Base-by-base conservation (phyloP, 1,284 basidiomycete species). In the Coriolopsis trogii region DNA sequence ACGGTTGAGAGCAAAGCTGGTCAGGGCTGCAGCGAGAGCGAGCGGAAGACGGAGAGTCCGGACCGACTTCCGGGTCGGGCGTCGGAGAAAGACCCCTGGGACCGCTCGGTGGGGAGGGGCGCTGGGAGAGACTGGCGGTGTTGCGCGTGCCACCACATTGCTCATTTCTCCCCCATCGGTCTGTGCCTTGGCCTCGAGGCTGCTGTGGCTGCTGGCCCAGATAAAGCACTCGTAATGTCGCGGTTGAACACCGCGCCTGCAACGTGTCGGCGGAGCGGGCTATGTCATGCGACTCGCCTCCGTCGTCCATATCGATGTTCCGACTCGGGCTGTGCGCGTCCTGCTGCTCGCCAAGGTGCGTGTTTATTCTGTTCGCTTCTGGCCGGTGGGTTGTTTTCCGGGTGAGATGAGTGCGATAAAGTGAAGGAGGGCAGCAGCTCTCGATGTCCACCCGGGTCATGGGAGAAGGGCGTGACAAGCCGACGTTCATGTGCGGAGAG, bases 301-400 rank as follows among this genome's bases (percentile, higher is more conserved):
- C 50, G 41, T 30, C 20, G n/a, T 12, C 41, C 51, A 40, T 30
- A 59, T 59, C 57, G 53, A 55, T 51, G 53, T 43, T 46, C 51
- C 47, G 53, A 36, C 30, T 46, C 33, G 43, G 51, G 56, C 56
- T 51, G 56, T 57, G 56, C 56, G 49, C 41, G 28, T n/a, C 28
- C 36, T 33, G 43, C 45, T 34, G 41, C 48, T n/a, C 43, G 49
- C 21, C 30, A 49, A 55, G 56, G 53, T 58, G 53, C 52, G 56
- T 57, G 51, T 41, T 46, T 46, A 26, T 31, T 46, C 44, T 13
- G 28, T 45, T 48, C 37, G 49, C 49, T 46, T 46, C 49, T n/a
- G n/a, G n/a, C n/a, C 50, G 56, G 53, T 39, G 26, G 41, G 25
- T 15, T 18, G 20, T 37, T 25, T 39, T 15, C 53, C 56, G 56